Conservation (phyloP, 2,329 filamentous ascomycete genomes). For the Hypoxylon sp. region DNA sequence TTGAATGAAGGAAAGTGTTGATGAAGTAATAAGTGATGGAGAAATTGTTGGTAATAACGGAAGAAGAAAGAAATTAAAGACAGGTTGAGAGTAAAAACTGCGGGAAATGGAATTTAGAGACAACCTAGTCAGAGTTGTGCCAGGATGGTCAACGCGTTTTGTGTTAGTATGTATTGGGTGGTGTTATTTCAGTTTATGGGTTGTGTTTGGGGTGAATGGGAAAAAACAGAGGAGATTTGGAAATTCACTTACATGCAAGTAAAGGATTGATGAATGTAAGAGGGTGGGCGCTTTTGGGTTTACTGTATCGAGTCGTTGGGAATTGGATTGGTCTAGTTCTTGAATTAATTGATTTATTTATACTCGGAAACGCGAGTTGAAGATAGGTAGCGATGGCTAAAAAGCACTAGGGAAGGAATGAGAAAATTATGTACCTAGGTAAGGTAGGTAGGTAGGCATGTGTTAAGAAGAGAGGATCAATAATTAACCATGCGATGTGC, state of each 20-base stretch:
- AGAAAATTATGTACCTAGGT: too few relatives aligned
- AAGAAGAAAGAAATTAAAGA: slow-evolving; percentile 5
- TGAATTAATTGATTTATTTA: too few relatives aligned
- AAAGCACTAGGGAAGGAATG: background rate
- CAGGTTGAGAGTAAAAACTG: slow-evolving; percentile 6
- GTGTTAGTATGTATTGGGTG: slow-evolving; percentile 16
- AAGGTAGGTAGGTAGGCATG: too few relatives aligned
- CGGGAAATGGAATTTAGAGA: slow-evolving; percentile 20
- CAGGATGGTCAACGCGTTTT: slow-evolving; percentile 33
- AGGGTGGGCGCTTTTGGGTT: slow-evolving; percentile 1
- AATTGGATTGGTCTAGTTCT: too few relatives aligned
- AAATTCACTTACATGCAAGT: background rate
- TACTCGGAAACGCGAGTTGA: too few relatives aligned
- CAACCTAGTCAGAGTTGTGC: slow-evolving; percentile 23
- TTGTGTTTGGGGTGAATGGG: background rate
- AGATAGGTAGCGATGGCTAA: too few relatives aligned
- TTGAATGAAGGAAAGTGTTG: slow-evolving; percentile 15
- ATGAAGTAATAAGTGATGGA: slow-evolving; percentile 1
- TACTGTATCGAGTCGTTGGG: too few relatives aligned
- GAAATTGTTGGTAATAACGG: slow-evolving; percentile 6
- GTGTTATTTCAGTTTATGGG: slow-evolving; percentile 19
- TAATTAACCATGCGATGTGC: background rate
- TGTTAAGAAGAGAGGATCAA: too few relatives aligned
- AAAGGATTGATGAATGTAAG: background rate
- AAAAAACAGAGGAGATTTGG: background rate